phyloP scores from a whole-genome alignment of 495 filamentous ascomycete species.

The Hamigera avellanea region DNA sequence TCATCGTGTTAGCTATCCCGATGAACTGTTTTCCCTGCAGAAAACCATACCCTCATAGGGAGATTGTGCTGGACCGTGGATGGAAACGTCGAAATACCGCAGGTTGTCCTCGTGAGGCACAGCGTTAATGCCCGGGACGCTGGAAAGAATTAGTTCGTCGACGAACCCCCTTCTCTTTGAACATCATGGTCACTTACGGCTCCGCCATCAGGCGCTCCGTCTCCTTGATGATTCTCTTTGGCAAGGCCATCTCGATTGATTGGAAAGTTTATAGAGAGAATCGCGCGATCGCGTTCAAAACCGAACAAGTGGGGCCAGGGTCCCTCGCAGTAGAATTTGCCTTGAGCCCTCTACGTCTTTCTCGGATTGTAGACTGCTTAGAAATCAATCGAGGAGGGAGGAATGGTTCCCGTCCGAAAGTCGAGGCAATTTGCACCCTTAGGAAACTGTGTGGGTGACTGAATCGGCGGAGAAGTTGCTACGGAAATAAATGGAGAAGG shows the following conservation, averaged over 20 bases:
- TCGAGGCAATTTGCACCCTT: too few relatives aligned
- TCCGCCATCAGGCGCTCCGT: conserved; percentile 95
- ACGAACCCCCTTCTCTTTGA: background rate
- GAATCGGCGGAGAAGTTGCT: too few relatives aligned
- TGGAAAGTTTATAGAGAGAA: background rate
- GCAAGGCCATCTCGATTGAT: conserved; percentile 52
- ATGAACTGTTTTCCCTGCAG: background rate
- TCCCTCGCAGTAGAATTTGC: background rate
- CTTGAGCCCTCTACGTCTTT: too few relatives aligned
- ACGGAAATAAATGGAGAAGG: too few relatives aligned
- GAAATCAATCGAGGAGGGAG: too few relatives aligned
- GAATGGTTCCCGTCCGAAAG: too few relatives aligned
- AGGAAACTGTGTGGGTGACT: too few relatives aligned
- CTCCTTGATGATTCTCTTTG: conserved; percentile 97
- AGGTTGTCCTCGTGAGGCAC: conserved; percentile 98
- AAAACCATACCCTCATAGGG: conserved; percentile 70
- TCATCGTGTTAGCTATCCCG: conserved; percentile 11
- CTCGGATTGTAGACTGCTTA: too few relatives aligned
- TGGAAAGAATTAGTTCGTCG: conserved; percentile 18
- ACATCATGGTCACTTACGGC: conserved; percentile 49
- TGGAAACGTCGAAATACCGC: conserved; percentile 94
- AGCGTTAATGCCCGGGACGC: conserved; percentile 92
- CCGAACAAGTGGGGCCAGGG: conserved; percentile 1
- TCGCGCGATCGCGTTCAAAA: background rate
- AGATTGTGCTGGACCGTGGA: conserved; percentile 87